Percentiles rank a stretch among this genome's conserved stretches.
Evolutionary conservation across 352 stramenopile genomes (phyloP).

Genomic region (Phytophthora crassamura): DNA sequence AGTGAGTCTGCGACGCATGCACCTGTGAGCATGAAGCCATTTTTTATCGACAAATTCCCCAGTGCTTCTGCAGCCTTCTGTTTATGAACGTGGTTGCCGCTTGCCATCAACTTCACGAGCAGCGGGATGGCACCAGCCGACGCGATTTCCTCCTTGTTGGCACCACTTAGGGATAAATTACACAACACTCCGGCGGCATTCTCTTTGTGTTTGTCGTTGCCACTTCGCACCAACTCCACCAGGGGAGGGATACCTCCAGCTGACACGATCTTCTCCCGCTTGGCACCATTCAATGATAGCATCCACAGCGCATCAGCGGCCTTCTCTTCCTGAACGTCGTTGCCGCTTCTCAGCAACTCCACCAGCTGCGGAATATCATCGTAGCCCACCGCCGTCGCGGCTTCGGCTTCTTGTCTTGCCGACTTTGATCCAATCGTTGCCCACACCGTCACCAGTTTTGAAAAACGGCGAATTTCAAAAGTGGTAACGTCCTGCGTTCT

Average conservation of each 20-base stretch:
- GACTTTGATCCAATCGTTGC: too few relatives aligned
- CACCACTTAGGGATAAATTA: background rate
- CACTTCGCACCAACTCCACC: background rate
- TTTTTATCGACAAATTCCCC: background rate
- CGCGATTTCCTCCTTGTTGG: background rate
- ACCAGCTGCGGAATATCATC: constrained; percentile 13
- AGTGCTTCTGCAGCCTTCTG: background rate
- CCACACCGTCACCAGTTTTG: too few relatives aligned
- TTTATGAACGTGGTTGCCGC: background rate
- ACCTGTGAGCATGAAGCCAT: too few relatives aligned
- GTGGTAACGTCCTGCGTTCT: too few relatives aligned
- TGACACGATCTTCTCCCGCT: background rate
- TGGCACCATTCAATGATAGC: background rate
- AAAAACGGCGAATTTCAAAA: too few relatives aligned
- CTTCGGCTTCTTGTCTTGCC: background rate
- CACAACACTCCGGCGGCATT: background rate
- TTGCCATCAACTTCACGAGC: background rate
- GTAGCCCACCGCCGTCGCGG: too few relatives aligned
- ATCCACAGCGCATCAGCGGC: constrained; percentile 1
- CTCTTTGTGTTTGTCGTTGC: background rate
- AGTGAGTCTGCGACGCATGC: too few relatives aligned
- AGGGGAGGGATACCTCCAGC: background rate
- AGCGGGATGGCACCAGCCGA: background rate
- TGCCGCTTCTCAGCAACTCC: background rate
- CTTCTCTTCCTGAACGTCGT: constrained; percentile 2